Conservation (phyloP, 495 filamentous ascomycete species). For the Penicilliopsis zonata region DNA sequence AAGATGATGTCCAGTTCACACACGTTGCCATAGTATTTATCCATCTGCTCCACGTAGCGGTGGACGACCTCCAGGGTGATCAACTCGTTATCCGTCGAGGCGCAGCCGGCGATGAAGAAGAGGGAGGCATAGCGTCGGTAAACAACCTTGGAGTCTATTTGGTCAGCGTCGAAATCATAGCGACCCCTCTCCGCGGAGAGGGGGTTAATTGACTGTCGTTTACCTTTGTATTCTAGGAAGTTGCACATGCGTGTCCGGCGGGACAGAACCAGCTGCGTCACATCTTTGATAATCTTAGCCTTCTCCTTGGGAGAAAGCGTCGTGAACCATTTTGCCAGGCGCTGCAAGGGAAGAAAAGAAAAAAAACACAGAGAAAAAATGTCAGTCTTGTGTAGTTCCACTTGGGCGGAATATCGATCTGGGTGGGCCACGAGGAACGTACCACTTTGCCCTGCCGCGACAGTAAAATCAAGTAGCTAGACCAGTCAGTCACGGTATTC, state of each 20-base stretch:
- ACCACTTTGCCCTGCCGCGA: constrained; percentile 99
- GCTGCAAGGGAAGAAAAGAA: constrained; percentile 43
- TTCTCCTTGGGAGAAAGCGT: constrained; percentile 97
- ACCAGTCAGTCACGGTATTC: constrained; percentile 19
- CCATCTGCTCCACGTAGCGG: constrained; percentile 99
- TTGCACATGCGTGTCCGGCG: constrained; percentile 98
- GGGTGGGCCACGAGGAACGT: constrained; percentile 34
- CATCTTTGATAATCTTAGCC: constrained; percentile 99
- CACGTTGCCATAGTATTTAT: constrained; percentile 99
- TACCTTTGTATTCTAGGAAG: constrained; percentile 98
- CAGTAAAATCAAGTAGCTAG: constrained; percentile 91
- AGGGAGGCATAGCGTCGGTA: constrained; percentile 98
- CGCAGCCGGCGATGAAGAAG: constrained; percentile 97
- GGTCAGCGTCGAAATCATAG: constrained; percentile 5
- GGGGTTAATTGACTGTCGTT: constrained; percentile 4
- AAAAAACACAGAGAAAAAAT: constrained; percentile 8
- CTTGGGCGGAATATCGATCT: constrained; percentile 10
- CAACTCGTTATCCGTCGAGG: constrained; percentile 90
- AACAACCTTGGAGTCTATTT: constrained; percentile 88
- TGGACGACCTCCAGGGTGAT: constrained; percentile 98
- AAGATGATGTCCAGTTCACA: constrained; percentile 99
- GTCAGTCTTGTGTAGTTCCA: constrained; percentile 13
- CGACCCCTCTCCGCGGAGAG: background rate
- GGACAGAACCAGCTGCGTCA: constrained; percentile 93
- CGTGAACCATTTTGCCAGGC: constrained; percentile 98